These are phyloP conservation scores for Candida smagusa DNA, from an alignment of 1,139 yeast genomes.

Conservation along the genomic window DNA sequence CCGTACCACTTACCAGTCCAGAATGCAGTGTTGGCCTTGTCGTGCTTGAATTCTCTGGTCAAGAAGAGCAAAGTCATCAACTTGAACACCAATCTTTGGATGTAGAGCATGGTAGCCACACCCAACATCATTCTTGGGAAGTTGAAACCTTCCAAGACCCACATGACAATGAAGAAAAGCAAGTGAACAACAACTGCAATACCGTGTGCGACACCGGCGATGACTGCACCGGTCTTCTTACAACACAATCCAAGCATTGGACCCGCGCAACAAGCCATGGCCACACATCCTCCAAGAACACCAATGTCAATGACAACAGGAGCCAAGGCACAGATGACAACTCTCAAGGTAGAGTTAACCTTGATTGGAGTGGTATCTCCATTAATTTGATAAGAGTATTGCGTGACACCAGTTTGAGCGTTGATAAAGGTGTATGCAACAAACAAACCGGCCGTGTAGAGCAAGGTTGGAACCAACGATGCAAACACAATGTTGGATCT, in stretches of 20 bases:
- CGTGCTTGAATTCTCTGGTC: slow-evolving; percentile 97
- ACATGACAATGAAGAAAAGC: slow-evolving; percentile 87
- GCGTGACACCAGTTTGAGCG: slow-evolving; percentile 91
- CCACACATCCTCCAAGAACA: slow-evolving; percentile 68
- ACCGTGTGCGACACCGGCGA: slow-evolving; percentile 98
- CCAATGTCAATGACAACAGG: slow-evolving; percentile 93
- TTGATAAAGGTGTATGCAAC: slow-evolving; percentile 91
- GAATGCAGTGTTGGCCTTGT: slow-evolving; percentile 95
- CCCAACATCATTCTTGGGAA: slow-evolving; percentile 89
- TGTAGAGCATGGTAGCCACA: slow-evolving; percentile 75
- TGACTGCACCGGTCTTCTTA: slow-evolving; percentile 95
- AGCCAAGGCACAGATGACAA: slow-evolving; percentile 83
- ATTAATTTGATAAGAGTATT: slow-evolving; percentile 28
- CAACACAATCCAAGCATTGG: slow-evolving; percentile 94
- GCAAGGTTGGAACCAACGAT: slow-evolving; percentile 78
- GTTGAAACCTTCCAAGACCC: slow-evolving; percentile 94
- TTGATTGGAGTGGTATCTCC: slow-evolving; percentile 33
- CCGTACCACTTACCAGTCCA: slow-evolving; percentile 99
- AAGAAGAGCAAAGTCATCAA: slow-evolving; percentile 72
- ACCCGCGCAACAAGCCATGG: slow-evolving; percentile 94
- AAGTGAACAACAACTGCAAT: slow-evolving; percentile 83
- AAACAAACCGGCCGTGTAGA: slow-evolving; percentile 88
- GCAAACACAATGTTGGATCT: slow-evolving; percentile 83
- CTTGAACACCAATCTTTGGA: slow-evolving; percentile 88
- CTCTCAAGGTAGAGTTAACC: slow-evolving; percentile 81